Conservation (phyloP, 495 filamentous ascomycete species). For the Neurospora terricola region DNA sequence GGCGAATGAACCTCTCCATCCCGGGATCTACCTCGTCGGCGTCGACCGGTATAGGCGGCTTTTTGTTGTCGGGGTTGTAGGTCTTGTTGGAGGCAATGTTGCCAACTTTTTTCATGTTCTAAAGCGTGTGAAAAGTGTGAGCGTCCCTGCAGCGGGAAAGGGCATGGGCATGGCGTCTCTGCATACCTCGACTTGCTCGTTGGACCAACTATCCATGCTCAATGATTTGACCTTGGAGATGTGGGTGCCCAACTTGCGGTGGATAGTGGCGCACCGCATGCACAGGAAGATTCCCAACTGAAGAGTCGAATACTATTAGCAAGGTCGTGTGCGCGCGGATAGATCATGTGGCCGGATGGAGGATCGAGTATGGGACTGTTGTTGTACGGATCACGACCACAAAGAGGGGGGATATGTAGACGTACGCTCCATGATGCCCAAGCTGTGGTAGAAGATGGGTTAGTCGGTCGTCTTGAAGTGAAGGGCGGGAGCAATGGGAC, state of each 20-base stretch:
- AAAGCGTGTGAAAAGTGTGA: constrained; percentile 15
- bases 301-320: constrained; percentile 7
- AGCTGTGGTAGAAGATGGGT: constrained; percentile 41
- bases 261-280: constrained; percentile 91
- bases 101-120: constrained; percentile 90
- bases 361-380: background rate
- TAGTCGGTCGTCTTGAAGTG: constrained; percentile 6
- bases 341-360: background rate
- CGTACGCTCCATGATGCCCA: constrained; percentile 99
- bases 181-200: constrained; percentile 88
- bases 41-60: constrained; percentile 74
- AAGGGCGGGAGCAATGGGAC: background rate
- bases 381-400: background rate
- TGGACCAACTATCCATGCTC: constrained; percentile 94
- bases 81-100: constrained; percentile 75
- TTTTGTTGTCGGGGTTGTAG: constrained; percentile 76
- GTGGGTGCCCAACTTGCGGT: constrained; percentile 95
- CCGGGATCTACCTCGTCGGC: constrained; percentile 82
- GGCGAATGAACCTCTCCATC: constrained; percentile 88
- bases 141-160: background rate
- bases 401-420: constrained; percentile 11
- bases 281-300: constrained; percentile 94
- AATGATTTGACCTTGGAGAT: constrained; percentile 97
- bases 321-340: background rate
- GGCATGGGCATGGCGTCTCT: background rate